A percentile compares a stretch with the other conserved stretches of the same genome.
Conservation (phyloP, 495 filamentous ascomycete species). For the Penicillium simplicissimum region DNA sequence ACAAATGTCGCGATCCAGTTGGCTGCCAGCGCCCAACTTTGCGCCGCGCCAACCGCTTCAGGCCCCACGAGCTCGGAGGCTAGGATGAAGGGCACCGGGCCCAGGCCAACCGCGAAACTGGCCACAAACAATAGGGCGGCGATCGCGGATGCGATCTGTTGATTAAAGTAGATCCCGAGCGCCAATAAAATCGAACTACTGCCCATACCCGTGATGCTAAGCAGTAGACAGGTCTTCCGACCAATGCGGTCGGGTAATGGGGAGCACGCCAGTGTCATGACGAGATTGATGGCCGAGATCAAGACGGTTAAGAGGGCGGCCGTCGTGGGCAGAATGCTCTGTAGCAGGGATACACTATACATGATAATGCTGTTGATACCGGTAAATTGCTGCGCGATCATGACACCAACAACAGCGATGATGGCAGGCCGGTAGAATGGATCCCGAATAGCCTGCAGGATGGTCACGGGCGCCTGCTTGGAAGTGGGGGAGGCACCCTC, state of each 20-base stretch:
- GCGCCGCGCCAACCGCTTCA: constrained; percentile 85
- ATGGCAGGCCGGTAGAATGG: constrained; percentile 72
- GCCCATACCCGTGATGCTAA: constrained; percentile 83
- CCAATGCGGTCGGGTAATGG: constrained; percentile 84
- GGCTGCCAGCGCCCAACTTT: constrained; percentile 78
- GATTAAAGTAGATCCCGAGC: constrained; percentile 65
- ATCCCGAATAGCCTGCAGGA: constrained; percentile 63
- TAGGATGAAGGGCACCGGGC: constrained; percentile 92
- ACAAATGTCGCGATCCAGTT: constrained; percentile 92
- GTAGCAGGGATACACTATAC: constrained; percentile 90
- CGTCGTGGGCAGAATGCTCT: constrained; percentile 70
- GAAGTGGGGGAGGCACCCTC: constrained; percentile 29
- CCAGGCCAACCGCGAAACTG: constrained; percentile 87
- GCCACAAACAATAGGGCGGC: constrained; percentile 82
- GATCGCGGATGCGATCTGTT: constrained; percentile 74
- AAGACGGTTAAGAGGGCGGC: constrained; percentile 79
- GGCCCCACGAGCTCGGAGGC: constrained; percentile 84
- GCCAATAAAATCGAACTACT: constrained; percentile 71
- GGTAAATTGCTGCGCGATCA: constrained; percentile 88
- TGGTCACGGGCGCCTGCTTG: constrained; percentile 56
- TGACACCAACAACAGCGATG: constrained; percentile 82
- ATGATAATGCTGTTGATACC: constrained; percentile 98
- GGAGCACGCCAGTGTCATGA: constrained; percentile 77
- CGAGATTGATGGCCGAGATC: constrained; percentile 82
- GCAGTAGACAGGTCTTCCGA: constrained; percentile 77